Conservation (phyloP, 2,329 filamentous ascomycete species). For the Penicillium verrucosum region DNA sequence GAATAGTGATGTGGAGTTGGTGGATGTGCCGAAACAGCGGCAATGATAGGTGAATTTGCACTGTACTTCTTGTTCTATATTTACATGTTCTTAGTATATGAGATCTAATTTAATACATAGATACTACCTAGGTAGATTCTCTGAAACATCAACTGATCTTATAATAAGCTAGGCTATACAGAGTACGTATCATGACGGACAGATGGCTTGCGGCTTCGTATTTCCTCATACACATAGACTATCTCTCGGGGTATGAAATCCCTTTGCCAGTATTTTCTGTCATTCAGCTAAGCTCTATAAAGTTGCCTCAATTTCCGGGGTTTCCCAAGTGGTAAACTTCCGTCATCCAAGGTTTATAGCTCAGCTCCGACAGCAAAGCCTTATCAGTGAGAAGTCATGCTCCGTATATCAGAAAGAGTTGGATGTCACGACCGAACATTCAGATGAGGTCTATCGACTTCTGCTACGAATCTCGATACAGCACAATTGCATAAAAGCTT, state of each 20-base stretch:
- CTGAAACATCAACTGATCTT: neutral
- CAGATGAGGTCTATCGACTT: neutral
- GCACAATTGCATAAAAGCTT: neutral
- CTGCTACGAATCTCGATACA: neutral
- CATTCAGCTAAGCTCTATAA: neutral
- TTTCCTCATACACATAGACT: neutral
- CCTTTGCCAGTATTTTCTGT: neutral
- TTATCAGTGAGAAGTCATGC: neutral
- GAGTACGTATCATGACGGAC: neutral
- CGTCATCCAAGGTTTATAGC: neutral
- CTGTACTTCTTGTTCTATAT: neutral
- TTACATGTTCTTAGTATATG: too few species aligned
- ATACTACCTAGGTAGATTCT: neutral
- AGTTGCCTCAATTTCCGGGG: neutral
- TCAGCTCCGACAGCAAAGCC: too few species aligned
- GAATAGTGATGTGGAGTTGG: slow-evolving; percentile 17
- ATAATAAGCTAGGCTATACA: neutral
- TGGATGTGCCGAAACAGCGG: slow-evolving; percentile 11
- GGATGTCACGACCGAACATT: neutral
- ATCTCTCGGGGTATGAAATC: neutral
- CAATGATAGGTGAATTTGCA: neutral
- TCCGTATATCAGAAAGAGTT: neutral
- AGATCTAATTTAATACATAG: neutral
- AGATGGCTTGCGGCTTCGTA: neutral
- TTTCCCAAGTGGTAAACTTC: neutral